phyloP scores from a whole-genome alignment of 164 flowering plant genomes.

The Kalanchoe fedtschenkoi region DNA sequence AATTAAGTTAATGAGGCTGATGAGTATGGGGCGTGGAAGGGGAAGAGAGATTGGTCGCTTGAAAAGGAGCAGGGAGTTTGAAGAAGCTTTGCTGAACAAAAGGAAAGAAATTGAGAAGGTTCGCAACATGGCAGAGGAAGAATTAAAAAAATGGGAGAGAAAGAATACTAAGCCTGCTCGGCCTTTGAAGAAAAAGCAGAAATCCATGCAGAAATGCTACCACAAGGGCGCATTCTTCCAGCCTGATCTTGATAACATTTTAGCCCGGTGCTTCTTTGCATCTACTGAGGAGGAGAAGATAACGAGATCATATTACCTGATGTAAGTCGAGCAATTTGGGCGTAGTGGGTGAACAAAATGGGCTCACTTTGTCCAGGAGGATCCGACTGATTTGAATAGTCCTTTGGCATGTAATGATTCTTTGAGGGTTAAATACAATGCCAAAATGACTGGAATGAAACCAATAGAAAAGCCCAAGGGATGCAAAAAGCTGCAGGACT shows the following conservation, averaged over 20 bases:
- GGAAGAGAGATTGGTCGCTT: constrained; percentile 82
- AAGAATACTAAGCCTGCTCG: constrained; percentile 66
- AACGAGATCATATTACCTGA: constrained; percentile 73
- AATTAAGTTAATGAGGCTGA: constrained; percentile 90
- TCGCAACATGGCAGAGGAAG: constrained; percentile 88
- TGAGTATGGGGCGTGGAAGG: constrained; percentile 89
- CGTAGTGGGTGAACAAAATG: constrained; percentile 95
- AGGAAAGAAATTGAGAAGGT: constrained; percentile 87
- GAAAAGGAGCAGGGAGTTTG: constrained; percentile 76
- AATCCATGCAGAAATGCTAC: constrained; percentile 91
- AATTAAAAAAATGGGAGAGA: constrained; percentile 89
- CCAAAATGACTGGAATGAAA: constrained; percentile 83
- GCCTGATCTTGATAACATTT: constrained; percentile 46
- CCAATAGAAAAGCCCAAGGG: constrained; percentile 78
- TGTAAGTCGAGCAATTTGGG: constrained; percentile 96
- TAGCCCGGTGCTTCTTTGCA: constrained; percentile 63
- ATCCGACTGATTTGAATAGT: constrained; percentile 90
- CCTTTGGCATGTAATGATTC: constrained; percentile 92
- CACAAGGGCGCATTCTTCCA: constrained; percentile 98
- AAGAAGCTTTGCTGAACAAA: constrained; percentile 74
- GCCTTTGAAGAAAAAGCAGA: constrained; percentile 67
- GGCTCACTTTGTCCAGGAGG: constrained; percentile 94
- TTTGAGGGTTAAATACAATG: constrained; percentile 76
- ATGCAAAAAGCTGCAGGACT: constrained; percentile 78
- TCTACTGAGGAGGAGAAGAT: constrained; percentile 92